Conservation (phyloP, 2,329 filamentous ascomycete species). For the Diaporthe citrichinensis region DNA sequence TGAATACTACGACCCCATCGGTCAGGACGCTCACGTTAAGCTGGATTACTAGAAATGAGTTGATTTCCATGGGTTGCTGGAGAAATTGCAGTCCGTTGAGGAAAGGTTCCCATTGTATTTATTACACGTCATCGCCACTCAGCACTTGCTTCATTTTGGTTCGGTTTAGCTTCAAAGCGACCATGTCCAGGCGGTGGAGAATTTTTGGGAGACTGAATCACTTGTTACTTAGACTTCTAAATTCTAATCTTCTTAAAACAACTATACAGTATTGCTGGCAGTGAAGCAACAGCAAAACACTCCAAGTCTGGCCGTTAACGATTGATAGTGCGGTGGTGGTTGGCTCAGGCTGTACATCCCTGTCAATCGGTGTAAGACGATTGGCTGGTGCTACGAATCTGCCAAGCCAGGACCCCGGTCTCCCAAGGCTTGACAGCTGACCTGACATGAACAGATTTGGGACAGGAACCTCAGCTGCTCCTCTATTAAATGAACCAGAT, state of each 20-base stretch:
- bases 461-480: background rate
- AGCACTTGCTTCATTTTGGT: background rate
- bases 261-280: background rate
- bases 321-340: background rate
- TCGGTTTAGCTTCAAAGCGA: background rate
- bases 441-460: background rate
- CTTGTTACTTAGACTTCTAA: background rate
- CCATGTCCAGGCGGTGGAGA: background rate
- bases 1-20: constrained; percentile 69
- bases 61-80: background rate
- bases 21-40: background rate
- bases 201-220: background rate
- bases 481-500: background rate
- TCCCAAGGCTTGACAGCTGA: background rate
- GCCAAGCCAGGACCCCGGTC: background rate
- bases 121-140: background rate
- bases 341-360: background rate
- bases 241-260: background rate
- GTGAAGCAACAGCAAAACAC: background rate
- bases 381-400: constrained; percentile 9
- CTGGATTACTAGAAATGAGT: background rate
- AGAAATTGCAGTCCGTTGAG: no score
- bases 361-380: constrained; percentile 39
- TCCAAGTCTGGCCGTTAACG: background rate
- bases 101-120: background rate